A percentile compares a stretch with the other conserved stretches of the same genome.
These are phyloP conservation scores for Hansenula lynferdii DNA, from an alignment of 1,139 yeast species.

Conservation along the genomic window DNA sequence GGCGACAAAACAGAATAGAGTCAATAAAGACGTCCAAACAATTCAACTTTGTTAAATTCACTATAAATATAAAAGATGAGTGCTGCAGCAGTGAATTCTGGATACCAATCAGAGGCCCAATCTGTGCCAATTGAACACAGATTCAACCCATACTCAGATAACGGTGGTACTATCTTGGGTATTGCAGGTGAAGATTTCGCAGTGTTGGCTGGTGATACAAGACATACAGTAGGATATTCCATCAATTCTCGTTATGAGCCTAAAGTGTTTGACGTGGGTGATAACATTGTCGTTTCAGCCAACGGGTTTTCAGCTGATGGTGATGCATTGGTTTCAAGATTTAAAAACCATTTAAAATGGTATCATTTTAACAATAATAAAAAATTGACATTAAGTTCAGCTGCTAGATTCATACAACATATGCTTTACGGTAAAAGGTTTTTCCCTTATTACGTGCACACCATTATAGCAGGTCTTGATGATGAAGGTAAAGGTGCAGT, in stretches of 20 bases:
- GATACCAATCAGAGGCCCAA: conserved; percentile 48
- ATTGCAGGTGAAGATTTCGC: conserved; percentile 98
- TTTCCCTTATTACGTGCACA: conserved; percentile 95
- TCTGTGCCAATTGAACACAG: conserved; percentile 81
- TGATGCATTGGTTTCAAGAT: conserved; percentile 72
- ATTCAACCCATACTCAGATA: conserved; percentile 93
- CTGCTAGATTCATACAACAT: conserved; percentile 91
- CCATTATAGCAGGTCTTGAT: conserved; percentile 91
- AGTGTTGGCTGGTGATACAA: conserved; percentile 95
- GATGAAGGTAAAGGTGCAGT: conserved; percentile 94
- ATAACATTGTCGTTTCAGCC: conserved; percentile 81
- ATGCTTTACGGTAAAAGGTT: conserved; percentile 87
- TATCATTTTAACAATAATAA: conserved; percentile 88
- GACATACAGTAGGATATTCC: conserved; percentile 91
- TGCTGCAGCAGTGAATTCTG: conserved; percentile 50
- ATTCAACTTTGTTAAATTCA: not conserved
- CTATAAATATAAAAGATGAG: conserved; percentile 6
- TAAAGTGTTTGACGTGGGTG: conserved; percentile 86
- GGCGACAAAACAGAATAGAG: no score
- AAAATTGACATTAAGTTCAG: conserved; percentile 60
- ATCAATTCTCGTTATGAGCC: conserved; percentile 93
- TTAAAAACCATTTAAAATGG: conserved; percentile 82
- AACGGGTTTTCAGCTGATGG: conserved; percentile 98
- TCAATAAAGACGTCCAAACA: no score
- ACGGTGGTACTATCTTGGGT: conserved; percentile 96